A percentile compares a stretch with the other conserved stretches of the same genome.
phyloP scores from a whole-genome alignment of 306 rosid genomes.

The Pyrus bretschneideri region DNA sequence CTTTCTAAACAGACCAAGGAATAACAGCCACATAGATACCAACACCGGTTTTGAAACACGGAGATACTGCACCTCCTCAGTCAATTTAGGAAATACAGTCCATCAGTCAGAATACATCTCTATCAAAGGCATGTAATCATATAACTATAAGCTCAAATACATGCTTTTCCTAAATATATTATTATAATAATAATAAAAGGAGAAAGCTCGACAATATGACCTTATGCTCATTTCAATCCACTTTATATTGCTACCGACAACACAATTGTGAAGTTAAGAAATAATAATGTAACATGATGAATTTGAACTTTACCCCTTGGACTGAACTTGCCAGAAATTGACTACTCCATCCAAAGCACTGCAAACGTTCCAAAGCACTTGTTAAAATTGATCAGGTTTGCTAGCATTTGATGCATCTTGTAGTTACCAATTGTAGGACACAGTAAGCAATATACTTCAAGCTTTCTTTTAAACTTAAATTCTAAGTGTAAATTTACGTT shows the following conservation, averaged over 20 bases:
- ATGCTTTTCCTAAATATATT: neutral
- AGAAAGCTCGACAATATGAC: neutral
- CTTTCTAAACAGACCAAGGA: neutral
- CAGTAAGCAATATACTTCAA: neutral
- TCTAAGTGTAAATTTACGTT: neutral
- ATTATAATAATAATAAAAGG: neutral
- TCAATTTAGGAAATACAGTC: neutral
- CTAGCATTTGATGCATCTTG: neutral
- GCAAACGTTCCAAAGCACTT: conserved; percentile 35
- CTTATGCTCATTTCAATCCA: neutral
- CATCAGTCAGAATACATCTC: neutral
- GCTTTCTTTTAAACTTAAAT: neutral
- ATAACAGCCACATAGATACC: neutral
- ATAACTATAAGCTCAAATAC: neutral
- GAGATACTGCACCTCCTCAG: neutral
- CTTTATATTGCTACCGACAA: neutral
- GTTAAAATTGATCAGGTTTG: neutral
- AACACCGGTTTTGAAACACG: neutral
- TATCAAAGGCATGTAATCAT: neutral
- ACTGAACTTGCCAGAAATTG: conserved; percentile 67
- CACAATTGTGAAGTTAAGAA: neutral
- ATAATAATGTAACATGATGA: neutral
- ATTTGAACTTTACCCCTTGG: conserved; percentile 46
- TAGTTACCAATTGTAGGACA: neutral
- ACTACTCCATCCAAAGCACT: conserved; percentile 83